Evolutionary conservation across 2,329 filamentous ascomycete genomes (phyloP), one percentile per base, ranked within the genome.

Genomic region (Fusarium sp.): DNA sequence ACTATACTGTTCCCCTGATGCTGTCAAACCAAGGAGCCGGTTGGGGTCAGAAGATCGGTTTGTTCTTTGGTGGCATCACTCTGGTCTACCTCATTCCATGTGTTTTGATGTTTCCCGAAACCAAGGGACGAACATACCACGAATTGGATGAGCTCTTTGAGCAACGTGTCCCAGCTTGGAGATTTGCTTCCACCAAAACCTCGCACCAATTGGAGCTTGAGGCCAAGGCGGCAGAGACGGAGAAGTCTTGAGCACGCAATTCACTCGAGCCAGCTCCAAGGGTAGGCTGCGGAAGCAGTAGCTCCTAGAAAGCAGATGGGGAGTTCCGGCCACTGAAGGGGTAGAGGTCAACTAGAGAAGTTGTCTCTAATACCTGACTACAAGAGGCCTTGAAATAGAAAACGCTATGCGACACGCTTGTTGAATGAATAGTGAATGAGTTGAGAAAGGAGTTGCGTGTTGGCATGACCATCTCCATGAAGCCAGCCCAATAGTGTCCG

Each of bases 81-180:
- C 34, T 57, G 34, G 4, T 57, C 4, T 57, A 57, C 34, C 32
- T 57, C 14, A 57, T 39, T n/a, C 54, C 54, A 37, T 57, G 34
- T 18, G 32, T 57, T 4, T 20, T 57, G 5, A 34, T 57, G 13
- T 57, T 57, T 5, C 57, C 57, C 8, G 57, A 60, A 10, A 43
- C 57, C 18, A 60, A 45, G 11, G 57, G 39, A 10, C 57, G 57
- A 10, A 60, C 57, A 14, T 60, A 43, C 13, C 37, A 43, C 16
- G 57, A 60, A n/a, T 32, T 60, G 37, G 57, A 60, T 16, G 57
- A 43, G 11, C 57, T 60, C 4, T 60, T 60, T 34, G 57, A 45
- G 25, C 37, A 39, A 16, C 25, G 8, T 20, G 27, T 45, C 8
- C 37, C 37, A 9, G 57, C 57, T 39, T 43, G 57, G 37, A 45